phyloP scores from a whole-genome alignment of 78 protist species.

The Dictyostelium purpureum region DNA sequence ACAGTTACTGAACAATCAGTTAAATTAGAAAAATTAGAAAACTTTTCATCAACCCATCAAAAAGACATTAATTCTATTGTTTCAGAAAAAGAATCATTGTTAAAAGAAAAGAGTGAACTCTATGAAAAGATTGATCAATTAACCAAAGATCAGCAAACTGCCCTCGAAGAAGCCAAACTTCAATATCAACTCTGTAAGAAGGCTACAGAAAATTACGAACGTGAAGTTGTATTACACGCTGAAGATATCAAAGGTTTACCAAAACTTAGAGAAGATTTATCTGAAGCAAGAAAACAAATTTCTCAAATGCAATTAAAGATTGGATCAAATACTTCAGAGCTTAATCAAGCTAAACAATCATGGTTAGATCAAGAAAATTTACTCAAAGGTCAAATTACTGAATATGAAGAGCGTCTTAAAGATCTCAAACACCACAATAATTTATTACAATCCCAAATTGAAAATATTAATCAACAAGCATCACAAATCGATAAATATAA shows the following conservation, averaged over 20 bases:
- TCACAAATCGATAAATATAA: constrained; percentile 39
- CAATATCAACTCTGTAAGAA: constrained; percentile 23
- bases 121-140: constrained; percentile 13
- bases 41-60: constrained; percentile 49
- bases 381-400: constrained; percentile 9
- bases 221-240: constrained; percentile 42
- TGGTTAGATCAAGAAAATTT: constrained; percentile 56
- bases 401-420: constrained; percentile 56
- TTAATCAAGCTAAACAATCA: constrained; percentile 10
- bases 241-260: constrained; percentile 54
- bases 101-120: constrained; percentile 13
- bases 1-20: constrained; percentile 18
- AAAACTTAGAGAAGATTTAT: constrained; percentile 13
- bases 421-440: constrained; percentile 62
- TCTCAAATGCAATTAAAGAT: not conserved
- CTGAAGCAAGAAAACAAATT: constrained; percentile 8
- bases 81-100: not conserved
- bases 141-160: constrained; percentile 15
- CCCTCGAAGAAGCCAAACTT: constrained; percentile 28
- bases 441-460: constrained; percentile 47
- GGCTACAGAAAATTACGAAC: constrained; percentile 66
- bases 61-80: constrained; percentile 43
- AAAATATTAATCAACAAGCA: not conserved
- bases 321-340: not conserved
- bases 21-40: constrained; percentile 38